These are phyloP conservation scores for Thuidium tamariscinum DNA, from an alignment of 225 moss, liverwort and hornwort genomes.

Conservation along the genomic window DNA sequence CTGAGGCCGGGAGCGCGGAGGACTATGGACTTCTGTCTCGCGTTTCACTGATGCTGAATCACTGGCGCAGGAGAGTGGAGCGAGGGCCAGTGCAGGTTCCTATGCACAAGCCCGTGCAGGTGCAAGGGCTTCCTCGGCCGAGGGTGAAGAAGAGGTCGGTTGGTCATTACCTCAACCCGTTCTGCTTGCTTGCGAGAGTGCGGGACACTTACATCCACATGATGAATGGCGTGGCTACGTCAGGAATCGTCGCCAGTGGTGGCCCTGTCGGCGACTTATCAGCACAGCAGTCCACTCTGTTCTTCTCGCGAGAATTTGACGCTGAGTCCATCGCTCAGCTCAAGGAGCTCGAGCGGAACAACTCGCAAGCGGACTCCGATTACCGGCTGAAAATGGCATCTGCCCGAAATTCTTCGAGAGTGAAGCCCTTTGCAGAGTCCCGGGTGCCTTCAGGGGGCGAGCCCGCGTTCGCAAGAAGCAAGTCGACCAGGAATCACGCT, in stretches of 20 bases:
- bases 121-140: slow-evolving; percentile 10
- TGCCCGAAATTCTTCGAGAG: slow-evolving; percentile 5
- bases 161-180: slow-evolving; percentile 13
- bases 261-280: slow-evolving; percentile 3
- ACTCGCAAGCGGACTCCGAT: slow-evolving; percentile 5
- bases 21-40: background rate
- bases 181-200: slow-evolving; percentile 13
- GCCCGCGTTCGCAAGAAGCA: background rate
- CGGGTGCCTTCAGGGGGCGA: background rate
- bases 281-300: slow-evolving; percentile 6
- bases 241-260: slow-evolving; percentile 8
- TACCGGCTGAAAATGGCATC: slow-evolving; percentile 1
- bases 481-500: background rate
- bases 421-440: background rate
- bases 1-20: background rate
- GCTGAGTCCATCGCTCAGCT: slow-evolving; percentile 7
- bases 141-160: background rate
- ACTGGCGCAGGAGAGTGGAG: slow-evolving; percentile 5
- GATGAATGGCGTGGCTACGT: slow-evolving; percentile 33
- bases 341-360: slow-evolving; percentile 12
- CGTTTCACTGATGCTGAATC: slow-evolving; percentile 1
- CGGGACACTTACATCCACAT: slow-evolving; percentile 26
- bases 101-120: slow-evolving; percentile 17
- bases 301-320: slow-evolving; percentile 33
- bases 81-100: slow-evolving; percentile 8